Conservation (phyloP, 2,329 filamentous ascomycete species). For the Neocucurbitaria cava region DNA sequence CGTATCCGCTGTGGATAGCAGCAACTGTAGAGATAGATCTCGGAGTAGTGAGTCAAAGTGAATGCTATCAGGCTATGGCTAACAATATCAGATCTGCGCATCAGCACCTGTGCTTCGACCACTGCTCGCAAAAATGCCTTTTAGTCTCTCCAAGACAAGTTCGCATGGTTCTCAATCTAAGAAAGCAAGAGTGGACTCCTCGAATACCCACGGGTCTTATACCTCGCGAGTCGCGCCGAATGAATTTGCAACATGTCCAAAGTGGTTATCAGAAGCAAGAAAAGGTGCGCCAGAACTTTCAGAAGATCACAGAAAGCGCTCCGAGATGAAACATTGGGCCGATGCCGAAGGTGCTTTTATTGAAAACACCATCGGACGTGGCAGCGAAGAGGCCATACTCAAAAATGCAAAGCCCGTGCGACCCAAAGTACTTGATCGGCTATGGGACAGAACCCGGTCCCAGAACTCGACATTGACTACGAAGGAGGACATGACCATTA, state of each 20-base stretch:
- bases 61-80: neutral
- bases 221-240: neutral
- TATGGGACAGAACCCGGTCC: constrained; percentile 22
- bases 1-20: constrained; percentile 56
- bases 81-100: constrained; percentile 32
- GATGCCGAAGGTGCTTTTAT: constrained; percentile 9
- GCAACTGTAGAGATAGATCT: constrained; percentile 56
- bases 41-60: constrained; percentile 49
- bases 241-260: constrained; percentile 16
- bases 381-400: constrained; percentile 10
- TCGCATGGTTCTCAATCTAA: constrained; percentile 23
- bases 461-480: neutral
- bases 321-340: constrained; percentile 32
- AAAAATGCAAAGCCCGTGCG: neutral
- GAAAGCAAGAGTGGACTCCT: constrained; percentile 1
- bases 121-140: constrained; percentile 35
- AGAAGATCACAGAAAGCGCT: constrained; percentile 22
- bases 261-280: constrained; percentile 20
- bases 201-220: constrained; percentile 10
- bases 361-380: constrained; percentile 1
- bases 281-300: constrained; percentile 18
- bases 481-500: constrained; percentile 28
- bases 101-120: constrained; percentile 42
- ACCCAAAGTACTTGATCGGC: constrained; percentile 3
- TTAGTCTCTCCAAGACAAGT: constrained; percentile 23